Evolutionary conservation across 148 eudicot species (phyloP).

Genomic region (Cornus suecica): DNA sequence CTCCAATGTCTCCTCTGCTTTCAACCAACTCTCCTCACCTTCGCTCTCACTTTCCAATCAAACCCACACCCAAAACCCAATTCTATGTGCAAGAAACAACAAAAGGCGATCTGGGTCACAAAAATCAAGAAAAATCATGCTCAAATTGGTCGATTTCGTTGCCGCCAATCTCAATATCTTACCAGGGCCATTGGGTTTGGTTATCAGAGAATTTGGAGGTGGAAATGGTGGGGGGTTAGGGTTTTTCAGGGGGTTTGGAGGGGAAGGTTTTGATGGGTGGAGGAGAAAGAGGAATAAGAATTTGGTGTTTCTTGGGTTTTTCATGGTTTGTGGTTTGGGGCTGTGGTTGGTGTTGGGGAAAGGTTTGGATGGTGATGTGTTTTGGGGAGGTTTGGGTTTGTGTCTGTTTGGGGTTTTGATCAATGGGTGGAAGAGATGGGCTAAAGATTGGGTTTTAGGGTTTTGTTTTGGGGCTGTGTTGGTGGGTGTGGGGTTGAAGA

Average conservation of each 20-base stretch:
- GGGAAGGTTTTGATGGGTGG: conserved; percentile 51
- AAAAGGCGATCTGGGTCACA: conserved; percentile 42
- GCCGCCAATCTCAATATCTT: conserved; percentile 54
- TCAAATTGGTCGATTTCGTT: conserved; percentile 41
- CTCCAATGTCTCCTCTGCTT: background rate
- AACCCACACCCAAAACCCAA: conserved; percentile 29
- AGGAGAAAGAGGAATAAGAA: conserved; percentile 30
- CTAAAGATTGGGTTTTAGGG: conserved; percentile 57
- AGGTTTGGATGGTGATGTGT: conserved; percentile 22
- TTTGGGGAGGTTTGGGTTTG: conserved; percentile 29
- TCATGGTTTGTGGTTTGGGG: conserved; percentile 30
- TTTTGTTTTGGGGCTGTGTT: conserved; percentile 61
- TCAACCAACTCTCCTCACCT: background rate
- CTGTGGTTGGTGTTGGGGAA: conserved; percentile 41
- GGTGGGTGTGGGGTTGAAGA: conserved; percentile 49
- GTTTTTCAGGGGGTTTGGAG: conserved; percentile 34
- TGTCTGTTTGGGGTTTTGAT: conserved; percentile 34
- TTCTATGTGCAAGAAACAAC: conserved; percentile 39
- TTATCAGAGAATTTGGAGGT: conserved; percentile 43
- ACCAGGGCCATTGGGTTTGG: conserved; percentile 61
- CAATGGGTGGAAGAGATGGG: conserved; percentile 37
- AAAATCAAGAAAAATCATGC: conserved; percentile 30
- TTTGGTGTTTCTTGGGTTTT: conserved; percentile 43
- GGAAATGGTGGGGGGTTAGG: conserved; percentile 59
- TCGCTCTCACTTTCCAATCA: background rate